Conservation (phyloP, 768 basidiomycete genomes). For the Termitomyces titanicus region DNA sequence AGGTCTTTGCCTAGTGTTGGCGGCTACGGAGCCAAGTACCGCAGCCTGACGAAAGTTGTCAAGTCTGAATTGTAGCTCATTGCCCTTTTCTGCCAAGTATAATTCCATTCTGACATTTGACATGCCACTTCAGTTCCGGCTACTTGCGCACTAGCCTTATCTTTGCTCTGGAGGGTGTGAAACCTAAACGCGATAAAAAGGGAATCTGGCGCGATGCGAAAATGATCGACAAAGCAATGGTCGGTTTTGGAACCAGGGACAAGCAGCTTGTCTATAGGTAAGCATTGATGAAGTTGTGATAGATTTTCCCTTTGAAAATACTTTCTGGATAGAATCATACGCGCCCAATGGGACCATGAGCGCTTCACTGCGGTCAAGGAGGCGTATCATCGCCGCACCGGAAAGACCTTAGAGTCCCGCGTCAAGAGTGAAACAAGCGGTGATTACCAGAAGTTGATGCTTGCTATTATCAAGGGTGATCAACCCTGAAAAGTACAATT, state of each 20-base stretch:
- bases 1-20: slow-evolving; percentile 19
- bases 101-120: background rate
- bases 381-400: slow-evolving; percentile 41
- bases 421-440: slow-evolving; percentile 54
- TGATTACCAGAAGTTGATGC: slow-evolving; percentile 37
- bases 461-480: slow-evolving; percentile 18
- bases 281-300: background rate
- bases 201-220: slow-evolving; percentile 53
- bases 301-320: background rate
- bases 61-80: slow-evolving; percentile 31
- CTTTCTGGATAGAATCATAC: slow-evolving; percentile 31
- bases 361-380: slow-evolving; percentile 45
- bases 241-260: slow-evolving; percentile 49
- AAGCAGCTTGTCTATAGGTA: slow-evolving; percentile 36
- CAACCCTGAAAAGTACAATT: background rate
- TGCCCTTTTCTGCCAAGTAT: background rate
- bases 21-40: slow-evolving; percentile 27
- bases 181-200: slow-evolving; percentile 42
- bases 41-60: slow-evolving; percentile 34
- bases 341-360: slow-evolving; percentile 48
- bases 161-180: slow-evolving; percentile 43
- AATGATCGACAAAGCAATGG: slow-evolving; percentile 47
- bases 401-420: slow-evolving; percentile 35
- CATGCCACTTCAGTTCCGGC: slow-evolving; percentile 28
- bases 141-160: slow-evolving; percentile 42